phyloP scores from a whole-genome alignment of 192 early-diverging fungal genomes.

The Backusella circina region DNA sequence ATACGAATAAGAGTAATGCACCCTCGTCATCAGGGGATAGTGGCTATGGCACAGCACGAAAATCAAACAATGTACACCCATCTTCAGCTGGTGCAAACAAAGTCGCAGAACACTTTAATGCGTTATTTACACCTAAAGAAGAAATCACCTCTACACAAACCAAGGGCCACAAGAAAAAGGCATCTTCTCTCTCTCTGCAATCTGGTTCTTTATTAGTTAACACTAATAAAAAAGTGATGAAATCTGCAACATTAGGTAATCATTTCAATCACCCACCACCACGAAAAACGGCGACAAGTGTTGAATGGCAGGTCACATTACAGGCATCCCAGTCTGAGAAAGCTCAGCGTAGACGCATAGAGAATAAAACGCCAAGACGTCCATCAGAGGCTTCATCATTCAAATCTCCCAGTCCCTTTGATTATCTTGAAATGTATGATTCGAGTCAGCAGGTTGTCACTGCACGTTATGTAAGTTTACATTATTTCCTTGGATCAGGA shows the following conservation, averaged over 20 bases:
- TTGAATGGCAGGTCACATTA: not conserved
- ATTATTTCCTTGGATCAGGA: not conserved
- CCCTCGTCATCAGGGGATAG: conserved; percentile 12
- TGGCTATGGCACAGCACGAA: conserved; percentile 15
- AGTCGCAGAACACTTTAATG: not conserved
- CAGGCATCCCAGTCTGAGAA: not conserved
- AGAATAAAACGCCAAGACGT: not conserved
- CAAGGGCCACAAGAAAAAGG: not conserved
- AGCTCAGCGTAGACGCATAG: not conserved
- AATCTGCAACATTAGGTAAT: conserved; percentile 2
- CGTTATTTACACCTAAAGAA: not conserved
- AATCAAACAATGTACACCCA: not conserved
- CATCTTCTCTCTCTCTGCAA: not conserved
- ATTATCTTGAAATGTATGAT: conserved; percentile 11
- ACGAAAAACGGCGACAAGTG: not conserved
- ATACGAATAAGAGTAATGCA: conserved; percentile 6
- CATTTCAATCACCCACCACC: not conserved
- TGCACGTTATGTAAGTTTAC: conserved; percentile 45
- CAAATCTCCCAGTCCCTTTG: not conserved
- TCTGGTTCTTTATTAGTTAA: not conserved
- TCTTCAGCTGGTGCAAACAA: not conserved
- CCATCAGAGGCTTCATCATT: not conserved
- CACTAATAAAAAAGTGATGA: not conserved
- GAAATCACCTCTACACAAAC: not conserved
- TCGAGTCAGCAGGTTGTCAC: conserved; percentile 35